Conservation (phyloP, 768 basidiomycete species). For the Sarcodon sp. region DNA sequence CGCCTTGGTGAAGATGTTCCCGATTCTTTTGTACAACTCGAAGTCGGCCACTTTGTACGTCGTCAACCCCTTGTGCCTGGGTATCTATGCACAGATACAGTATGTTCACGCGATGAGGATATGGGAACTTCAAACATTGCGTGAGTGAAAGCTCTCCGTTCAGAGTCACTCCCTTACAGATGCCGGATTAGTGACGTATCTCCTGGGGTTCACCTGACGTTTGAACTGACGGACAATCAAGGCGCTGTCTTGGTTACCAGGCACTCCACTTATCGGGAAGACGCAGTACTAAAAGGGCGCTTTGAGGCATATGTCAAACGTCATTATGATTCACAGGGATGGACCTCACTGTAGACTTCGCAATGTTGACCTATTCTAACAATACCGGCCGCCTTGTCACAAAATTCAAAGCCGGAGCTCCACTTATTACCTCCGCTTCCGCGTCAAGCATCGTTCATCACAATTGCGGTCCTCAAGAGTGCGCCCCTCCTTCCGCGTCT, state of each 20-base stretch:
- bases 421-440: not conserved
- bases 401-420: not conserved
- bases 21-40: slow-evolving; percentile 1
- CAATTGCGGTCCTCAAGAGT: not conserved
- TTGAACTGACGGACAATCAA: not conserved
- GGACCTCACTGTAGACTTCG: slow-evolving; percentile 4
- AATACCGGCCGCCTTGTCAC: not conserved
- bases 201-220: not conserved
- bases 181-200: not conserved
- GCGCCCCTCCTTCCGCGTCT: not conserved
- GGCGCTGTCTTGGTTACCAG: not conserved
- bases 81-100: not conserved
- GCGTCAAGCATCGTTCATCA: not conserved
- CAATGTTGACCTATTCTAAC: slow-evolving; percentile 5
- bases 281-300: not conserved
- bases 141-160: not conserved
- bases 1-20: slow-evolving; percentile 3
- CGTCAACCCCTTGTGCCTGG: not conserved
- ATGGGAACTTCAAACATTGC: not conserved
- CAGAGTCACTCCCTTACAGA: not conserved
- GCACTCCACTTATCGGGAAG: not conserved
- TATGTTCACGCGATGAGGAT: not conserved
- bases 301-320: not conserved
- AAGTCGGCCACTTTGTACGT: not conserved
- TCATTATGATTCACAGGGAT: slow-evolving; percentile 1